Evolutionary conservation across 2,329 filamentous ascomycete species (phyloP), one percentile per base, ranked within the genome.

Genomic region (Ophiobolus disseminans): DNA sequence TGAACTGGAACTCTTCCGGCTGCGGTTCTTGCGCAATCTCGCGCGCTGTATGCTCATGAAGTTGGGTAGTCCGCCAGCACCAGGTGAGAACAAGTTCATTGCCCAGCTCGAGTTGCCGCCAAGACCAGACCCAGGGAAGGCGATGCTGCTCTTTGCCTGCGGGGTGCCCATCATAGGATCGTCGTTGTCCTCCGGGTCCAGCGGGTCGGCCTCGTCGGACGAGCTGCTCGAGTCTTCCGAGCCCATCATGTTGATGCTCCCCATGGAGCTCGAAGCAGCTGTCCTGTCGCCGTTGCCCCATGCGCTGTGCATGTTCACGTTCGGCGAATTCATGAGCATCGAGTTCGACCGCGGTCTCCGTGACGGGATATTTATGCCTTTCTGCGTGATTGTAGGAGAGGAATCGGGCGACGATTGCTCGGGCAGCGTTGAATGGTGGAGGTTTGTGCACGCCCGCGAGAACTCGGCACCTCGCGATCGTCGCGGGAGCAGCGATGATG

Each of bases 361-460:
- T 30, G 78, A 74, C 3, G 84, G 83, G 44, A 86, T 86, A 48
- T 78, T 78, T 68, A 86, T 78, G 2, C 80, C 81, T 55, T 88
- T 85, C 31, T 87, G 86, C 42, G 86, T 86, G 45, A 94, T 87
- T 10, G 88, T 92, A 0, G 94, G 94, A 0, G 92, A 97, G 0
- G 91, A 94, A 70, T 96, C 91, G 3, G 92, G 91, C 4, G 90
- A 94, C 1, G 90, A 89, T 70, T 88, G 85, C 61, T 96, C 90
- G 46, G 93, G 92, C 7, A 97, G 82, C 0, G 90, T 97, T 13
- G 93, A 97, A 73, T 97, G 94, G 75, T 97, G 94, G 17, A 99
- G 80, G 69, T 92, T 96, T 9, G 93, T 97, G 54, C 91, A 94
- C 9, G 92, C 92, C 60, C 93, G 84, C 31, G 93, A 93, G 73